Conservation (phyloP, 1,139 yeast genomes). For the Saccharomycopsis crataegensis region DNA sequence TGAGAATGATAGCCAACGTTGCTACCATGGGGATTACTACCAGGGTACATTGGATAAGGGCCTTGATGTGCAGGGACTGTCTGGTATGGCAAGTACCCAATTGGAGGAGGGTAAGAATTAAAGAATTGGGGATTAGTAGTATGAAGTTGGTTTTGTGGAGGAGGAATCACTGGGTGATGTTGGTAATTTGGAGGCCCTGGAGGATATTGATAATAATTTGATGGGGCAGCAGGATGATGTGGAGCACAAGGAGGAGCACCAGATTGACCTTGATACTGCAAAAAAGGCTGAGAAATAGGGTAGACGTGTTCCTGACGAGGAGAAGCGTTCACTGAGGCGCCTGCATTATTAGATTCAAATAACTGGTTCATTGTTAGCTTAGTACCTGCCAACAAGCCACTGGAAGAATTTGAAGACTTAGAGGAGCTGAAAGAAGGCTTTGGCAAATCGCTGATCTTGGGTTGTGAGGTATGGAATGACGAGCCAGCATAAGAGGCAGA, state of each 20-base stretch:
- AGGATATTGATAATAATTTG: neutral
- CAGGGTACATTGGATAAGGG: no score
- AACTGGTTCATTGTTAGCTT: neutral
- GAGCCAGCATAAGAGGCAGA: conserved; percentile 17
- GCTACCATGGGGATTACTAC: no score
- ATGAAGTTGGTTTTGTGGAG: neutral
- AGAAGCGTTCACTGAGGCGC: no score
- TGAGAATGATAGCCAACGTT: no score
- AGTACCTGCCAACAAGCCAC: neutral
- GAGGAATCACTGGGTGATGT: neutral
- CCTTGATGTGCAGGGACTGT: no score
- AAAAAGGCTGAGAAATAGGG: neutral
- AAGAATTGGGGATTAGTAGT: neutral
- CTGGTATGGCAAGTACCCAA: no score
- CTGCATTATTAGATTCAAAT: neutral
- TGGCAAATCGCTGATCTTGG: conserved; percentile 18
- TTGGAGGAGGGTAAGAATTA: neutral
- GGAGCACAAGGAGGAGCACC: neutral
- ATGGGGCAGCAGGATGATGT: neutral
- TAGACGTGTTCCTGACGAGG: neutral
- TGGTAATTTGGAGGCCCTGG: neutral
- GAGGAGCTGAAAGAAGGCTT: conserved; percentile 11
- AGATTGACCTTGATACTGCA: neutral
- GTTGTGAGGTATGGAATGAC: conserved; percentile 15
- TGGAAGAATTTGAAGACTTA: neutral